Percentiles rank a stretch among this genome's conserved stretches.
Conservation (phyloP, 352 stramenopile genomes). For the Halophytophthora polymorphica region DNA sequence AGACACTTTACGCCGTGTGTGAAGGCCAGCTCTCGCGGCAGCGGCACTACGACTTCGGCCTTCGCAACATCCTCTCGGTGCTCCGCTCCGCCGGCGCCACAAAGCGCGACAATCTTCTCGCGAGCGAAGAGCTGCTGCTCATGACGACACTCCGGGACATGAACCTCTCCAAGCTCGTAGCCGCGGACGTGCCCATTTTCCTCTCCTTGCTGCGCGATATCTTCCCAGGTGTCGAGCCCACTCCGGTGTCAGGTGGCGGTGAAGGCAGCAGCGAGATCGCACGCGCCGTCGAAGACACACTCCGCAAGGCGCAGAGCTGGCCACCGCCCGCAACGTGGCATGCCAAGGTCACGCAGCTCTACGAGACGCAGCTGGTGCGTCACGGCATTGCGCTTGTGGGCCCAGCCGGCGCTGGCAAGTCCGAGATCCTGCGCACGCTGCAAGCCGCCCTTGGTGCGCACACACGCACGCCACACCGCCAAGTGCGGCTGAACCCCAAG, state of each 20-base stretch:
- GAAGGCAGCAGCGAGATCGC: conserved; percentile 72
- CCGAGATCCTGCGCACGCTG: conserved; percentile 62
- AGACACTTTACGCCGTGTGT: conserved; percentile 93
- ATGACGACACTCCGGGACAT: conserved; percentile 94
- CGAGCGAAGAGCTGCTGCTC: conserved; percentile 91
- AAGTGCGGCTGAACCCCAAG: conserved; percentile 81
- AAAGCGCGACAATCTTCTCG: conserved; percentile 93
- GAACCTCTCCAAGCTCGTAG: conserved; percentile 93
- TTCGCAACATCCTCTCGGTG: conserved; percentile 95
- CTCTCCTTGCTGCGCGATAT: conserved; percentile 87
- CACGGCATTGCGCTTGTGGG: conserved; percentile 91
- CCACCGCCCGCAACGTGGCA: conserved; percentile 58
- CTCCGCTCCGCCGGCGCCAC: conserved; percentile 93
- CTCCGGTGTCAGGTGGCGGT: conserved; percentile 15
- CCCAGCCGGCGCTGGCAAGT: conserved; percentile 80
- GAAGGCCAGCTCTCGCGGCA: conserved; percentile 94
- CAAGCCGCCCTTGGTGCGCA: conserved; percentile 58
- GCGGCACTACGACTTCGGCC: conserved; percentile 92
- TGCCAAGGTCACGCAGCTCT: conserved; percentile 90
- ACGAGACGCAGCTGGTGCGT: conserved; percentile 91
- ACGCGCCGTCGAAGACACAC: conserved; percentile 59
- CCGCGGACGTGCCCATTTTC: conserved; percentile 91
- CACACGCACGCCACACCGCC: conserved; percentile 68
- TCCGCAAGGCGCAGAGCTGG: conserved; percentile 46
- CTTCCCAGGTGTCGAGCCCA: conserved; percentile 68